phyloP scores from a whole-genome alignment of 192 early-diverging fungal genomes.

The Backusella tuberculispora region DNA sequence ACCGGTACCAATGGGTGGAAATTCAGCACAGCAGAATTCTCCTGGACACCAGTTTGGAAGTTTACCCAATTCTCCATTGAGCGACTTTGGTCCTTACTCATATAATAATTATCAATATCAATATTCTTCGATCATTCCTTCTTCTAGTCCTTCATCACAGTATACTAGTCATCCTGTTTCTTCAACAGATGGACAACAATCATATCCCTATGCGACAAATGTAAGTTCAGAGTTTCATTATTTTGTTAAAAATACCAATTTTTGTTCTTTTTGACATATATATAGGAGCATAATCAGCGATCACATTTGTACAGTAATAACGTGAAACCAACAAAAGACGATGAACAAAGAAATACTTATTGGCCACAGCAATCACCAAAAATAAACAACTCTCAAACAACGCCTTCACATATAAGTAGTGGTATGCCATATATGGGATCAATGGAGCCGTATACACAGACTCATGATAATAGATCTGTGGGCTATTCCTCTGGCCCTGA shows the following conservation, averaged over 20 bases:
- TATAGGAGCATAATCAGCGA: no score
- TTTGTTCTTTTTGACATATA: no score
- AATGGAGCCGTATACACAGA: not conserved
- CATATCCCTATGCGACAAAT: no score
- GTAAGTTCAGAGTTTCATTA: no score
- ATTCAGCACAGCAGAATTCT: not conserved
- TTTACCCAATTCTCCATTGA: conserved; percentile 22
- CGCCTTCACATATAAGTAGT: not conserved
- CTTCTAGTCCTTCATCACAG: not conserved
- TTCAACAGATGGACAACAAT: not conserved
- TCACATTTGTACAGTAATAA: no score
- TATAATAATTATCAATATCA: conserved; percentile 22
- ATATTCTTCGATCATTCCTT: not conserved
- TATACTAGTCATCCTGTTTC: conserved; percentile 13
- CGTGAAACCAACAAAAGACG: no score
- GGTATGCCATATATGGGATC: not conserved
- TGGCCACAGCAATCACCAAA: not conserved
- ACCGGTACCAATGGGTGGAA: not conserved
- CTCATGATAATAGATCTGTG: not conserved
- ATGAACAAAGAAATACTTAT: not conserved
- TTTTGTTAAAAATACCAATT: no score
- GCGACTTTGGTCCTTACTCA: conserved; percentile 20
- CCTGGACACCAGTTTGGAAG: conserved; percentile 10
- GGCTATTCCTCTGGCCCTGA: not conserved
- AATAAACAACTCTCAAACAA: not conserved